Evolutionary conservation across 2,329 filamentous ascomycete species (phyloP).

Genomic region (Alternaria incomplexa): DNA sequence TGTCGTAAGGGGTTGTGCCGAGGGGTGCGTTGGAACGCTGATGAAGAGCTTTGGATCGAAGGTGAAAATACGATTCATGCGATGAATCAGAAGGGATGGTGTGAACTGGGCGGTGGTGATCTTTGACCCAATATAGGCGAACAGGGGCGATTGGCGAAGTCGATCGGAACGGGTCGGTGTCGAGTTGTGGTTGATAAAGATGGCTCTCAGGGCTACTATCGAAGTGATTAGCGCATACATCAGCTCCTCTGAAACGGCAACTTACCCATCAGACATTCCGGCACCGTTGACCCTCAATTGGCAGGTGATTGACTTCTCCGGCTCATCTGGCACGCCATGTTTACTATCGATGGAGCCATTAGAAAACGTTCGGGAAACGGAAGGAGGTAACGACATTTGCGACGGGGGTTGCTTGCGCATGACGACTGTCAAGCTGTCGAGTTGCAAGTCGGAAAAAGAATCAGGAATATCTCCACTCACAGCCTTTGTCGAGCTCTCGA

Average conservation of each 20-base stretch:
- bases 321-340: conserved; percentile 55
- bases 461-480: conserved; percentile 45
- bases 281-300: conserved; percentile 47
- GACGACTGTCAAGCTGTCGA: conserved; percentile 60
- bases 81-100: conserved; percentile 52
- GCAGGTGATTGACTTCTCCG: conserved; percentile 49
- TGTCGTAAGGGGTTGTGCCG: conserved; percentile 60
- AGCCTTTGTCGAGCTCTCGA: conserved; percentile 39
- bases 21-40: conserved; percentile 55
- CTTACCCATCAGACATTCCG: conserved; percentile 39
- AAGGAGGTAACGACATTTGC: conserved; percentile 40
- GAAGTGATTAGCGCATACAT: conserved; percentile 20
- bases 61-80: conserved; percentile 57
- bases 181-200: conserved; percentile 23
- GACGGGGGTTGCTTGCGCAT: conserved; percentile 52
- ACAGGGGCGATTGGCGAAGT: conserved; percentile 24
- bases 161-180: conserved; percentile 24
- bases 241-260: background rate
- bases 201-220: conserved; percentile 29
- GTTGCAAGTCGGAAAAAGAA: conserved; percentile 61
- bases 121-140: conserved; percentile 59
- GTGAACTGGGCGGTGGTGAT: conserved; percentile 52
- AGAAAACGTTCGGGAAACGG: conserved; percentile 57
- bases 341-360: conserved; percentile 63
- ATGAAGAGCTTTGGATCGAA: conserved; percentile 57